Percentiles rank a stretch among this genome's conserved stretches.
phyloP scores from a whole-genome alignment of 179 eudicot species.

The Actinidia chinensis region DNA sequence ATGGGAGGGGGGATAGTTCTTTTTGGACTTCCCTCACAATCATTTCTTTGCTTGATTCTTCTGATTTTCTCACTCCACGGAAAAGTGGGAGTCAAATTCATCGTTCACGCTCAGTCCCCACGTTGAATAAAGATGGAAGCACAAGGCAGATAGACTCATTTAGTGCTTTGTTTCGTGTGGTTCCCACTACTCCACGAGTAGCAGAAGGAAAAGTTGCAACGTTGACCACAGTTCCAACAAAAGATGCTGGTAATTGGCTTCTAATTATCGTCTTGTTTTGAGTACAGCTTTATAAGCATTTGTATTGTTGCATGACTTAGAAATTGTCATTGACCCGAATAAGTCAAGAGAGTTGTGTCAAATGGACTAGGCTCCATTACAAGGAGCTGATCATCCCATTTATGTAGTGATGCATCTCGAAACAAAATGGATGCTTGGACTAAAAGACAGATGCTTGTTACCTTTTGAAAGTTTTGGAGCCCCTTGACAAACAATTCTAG shows the following conservation, averaged over 20 bases:
- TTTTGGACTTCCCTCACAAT: neutral
- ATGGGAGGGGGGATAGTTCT: neutral
- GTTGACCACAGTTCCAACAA: constrained; percentile 32
- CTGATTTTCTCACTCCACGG: constrained; percentile 38
- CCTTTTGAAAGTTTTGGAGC: neutral
- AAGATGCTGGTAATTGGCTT: constrained; percentile 53
- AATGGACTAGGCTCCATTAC: neutral
- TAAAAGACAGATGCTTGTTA: neutral
- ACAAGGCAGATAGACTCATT: constrained; percentile 40
- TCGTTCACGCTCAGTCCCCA: constrained; percentile 82
- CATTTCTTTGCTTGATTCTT: neutral
- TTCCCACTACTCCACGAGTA: constrained; percentile 62
- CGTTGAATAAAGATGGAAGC: constrained; percentile 64
- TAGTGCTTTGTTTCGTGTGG: constrained; percentile 53
- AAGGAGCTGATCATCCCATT: neutral
- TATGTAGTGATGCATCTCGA: neutral
- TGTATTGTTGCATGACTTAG: neutral
- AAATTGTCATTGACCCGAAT: neutral
- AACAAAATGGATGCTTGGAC: neutral
- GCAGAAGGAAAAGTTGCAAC: constrained; percentile 33
- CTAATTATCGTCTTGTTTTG: neutral
- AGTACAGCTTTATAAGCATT: neutral
- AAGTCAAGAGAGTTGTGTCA: constrained; percentile 8
- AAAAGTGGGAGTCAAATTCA: constrained; percentile 42
- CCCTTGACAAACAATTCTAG: neutral